Evolutionary conservation across 106 monocot species (phyloP), one percentile per base, ranked within the genome.

Genomic region (Dendrobium chrysotoxum): DNA sequence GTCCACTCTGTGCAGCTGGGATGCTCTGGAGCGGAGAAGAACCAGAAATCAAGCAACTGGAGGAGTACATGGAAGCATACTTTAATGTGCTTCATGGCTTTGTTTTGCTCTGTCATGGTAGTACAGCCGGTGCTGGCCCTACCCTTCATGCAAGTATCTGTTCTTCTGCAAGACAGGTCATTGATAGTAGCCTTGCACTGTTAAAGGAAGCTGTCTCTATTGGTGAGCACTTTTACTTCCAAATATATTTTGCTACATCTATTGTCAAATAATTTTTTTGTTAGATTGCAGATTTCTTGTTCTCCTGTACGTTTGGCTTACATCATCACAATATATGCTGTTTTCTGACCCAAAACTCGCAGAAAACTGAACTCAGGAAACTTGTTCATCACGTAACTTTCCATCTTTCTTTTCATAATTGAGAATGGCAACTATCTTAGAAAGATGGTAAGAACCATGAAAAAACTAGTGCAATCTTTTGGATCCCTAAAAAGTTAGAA

Each of bases 11-110:
- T 88, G 41, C 89, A 98, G 97, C 89, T 89, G 97, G 94, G 78
- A 92, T 94, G 89, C 86, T 98, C 74, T 98, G 90, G 89, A 83
- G 84, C 70, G 92, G 88, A 78, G 92, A 86, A 71, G 35, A 80
- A 58, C 87, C 90, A 75, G 84, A 98, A 81, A 83, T 82, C 1
- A 84, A 79, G 80, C 84, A 89, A 71, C 31, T 98, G 76, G 89
- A 94, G 53, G 89, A 92, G 50, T 89, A 88, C 85, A 87, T 98
- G 76, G 86, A 77, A 21, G 80, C 81, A 61, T 94, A 91, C 66
- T 92, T 86, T 80, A 98, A 98, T 70, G 13, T 83, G 58, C 94
- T 98, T 84, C 84, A 94, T 42, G 97, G 97, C 2, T 92, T 98
- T 67, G 50, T 98, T 86, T 85, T 98, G 73, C 81, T 87, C 67